Percentiles rank a stretch among this genome's conserved stretches.
These are phyloP conservation scores for Rhodotorula sp. DNA, from an alignment of 1,284 basidiomycete genomes.

Conservation along the genomic window DNA sequence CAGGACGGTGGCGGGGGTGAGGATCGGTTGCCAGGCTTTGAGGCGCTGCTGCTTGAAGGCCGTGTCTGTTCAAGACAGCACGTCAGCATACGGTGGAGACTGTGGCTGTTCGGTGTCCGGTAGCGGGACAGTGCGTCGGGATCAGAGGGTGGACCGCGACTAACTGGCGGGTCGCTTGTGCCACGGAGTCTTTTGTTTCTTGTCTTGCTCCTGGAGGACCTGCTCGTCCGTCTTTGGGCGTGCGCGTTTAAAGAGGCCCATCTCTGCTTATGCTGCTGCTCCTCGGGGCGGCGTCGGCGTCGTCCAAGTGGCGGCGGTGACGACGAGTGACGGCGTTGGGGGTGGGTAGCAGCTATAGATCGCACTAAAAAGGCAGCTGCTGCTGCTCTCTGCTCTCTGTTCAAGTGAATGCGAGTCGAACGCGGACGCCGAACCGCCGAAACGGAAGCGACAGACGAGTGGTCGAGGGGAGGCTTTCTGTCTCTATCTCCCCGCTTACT, in stretches of 20 bases:
- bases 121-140: background rate
- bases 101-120: background rate
- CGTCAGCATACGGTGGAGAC: too few species aligned
- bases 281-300: background rate
- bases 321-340: too few species aligned
- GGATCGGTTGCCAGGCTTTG: slow-evolving; percentile 97
- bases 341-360: too few species aligned
- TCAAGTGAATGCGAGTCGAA: too few species aligned
- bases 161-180: slow-evolving; percentile 84
- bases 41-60: slow-evolving; percentile 99
- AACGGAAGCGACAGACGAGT: too few species aligned
- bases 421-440: too few species aligned
- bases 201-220: slow-evolving; percentile 48
- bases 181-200: slow-evolving; percentile 70
- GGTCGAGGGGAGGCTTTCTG: too few species aligned
- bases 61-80: slow-evolving; percentile 62
- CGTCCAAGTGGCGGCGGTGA: background rate
- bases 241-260: slow-evolving; percentile 35
- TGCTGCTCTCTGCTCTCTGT: too few species aligned
- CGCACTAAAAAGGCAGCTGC: too few species aligned
- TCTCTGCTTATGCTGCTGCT: background rate
- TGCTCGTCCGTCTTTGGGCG: slow-evolving; percentile 32
- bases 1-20: slow-evolving; percentile 94
- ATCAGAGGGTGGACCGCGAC: slow-evolving; percentile 48
- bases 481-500: too few species aligned